Conservation (phyloP, 305 asterid genomes). For the Rubia tinctorum region DNA sequence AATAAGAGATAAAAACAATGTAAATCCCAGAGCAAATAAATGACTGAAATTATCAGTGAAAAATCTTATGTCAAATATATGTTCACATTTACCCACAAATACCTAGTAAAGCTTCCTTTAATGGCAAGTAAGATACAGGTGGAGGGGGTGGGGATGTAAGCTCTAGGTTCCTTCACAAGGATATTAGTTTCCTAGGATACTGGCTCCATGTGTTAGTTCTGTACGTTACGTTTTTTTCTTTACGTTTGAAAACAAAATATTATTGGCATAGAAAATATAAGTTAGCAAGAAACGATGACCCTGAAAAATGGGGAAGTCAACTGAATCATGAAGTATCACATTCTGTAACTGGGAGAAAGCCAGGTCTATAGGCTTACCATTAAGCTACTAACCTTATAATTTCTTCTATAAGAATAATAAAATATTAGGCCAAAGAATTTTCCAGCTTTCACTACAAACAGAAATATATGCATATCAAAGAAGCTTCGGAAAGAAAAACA, state of each 20-base stretch:
- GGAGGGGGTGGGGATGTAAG: background rate
- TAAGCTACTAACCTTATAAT: background rate
- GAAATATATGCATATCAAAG: too few species aligned
- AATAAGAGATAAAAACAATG: slow-evolving; percentile 19
- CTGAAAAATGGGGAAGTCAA: background rate
- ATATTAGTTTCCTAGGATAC: background rate
- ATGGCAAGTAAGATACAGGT: background rate
- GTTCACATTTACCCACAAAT: background rate
- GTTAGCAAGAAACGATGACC: background rate
- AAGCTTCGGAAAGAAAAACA: background rate
- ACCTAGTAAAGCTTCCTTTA: background rate
- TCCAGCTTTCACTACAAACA: background rate
- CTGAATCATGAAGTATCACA: background rate
- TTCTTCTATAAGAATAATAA: too few species aligned
- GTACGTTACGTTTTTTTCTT: background rate
- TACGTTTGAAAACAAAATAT: background rate
- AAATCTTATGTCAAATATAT: background rate
- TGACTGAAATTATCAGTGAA: background rate
- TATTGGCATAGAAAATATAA: background rate
- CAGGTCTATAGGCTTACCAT: background rate
- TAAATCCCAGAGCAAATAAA: background rate
- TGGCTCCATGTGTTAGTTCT: background rate
- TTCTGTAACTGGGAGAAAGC: background rate
- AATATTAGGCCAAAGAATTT: slow-evolving; percentile 1
- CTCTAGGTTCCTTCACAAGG: background rate